phyloP scores from a whole-genome alignment of 371 early-diverging fungal species.

The Apophysomyces sp. region DNA sequence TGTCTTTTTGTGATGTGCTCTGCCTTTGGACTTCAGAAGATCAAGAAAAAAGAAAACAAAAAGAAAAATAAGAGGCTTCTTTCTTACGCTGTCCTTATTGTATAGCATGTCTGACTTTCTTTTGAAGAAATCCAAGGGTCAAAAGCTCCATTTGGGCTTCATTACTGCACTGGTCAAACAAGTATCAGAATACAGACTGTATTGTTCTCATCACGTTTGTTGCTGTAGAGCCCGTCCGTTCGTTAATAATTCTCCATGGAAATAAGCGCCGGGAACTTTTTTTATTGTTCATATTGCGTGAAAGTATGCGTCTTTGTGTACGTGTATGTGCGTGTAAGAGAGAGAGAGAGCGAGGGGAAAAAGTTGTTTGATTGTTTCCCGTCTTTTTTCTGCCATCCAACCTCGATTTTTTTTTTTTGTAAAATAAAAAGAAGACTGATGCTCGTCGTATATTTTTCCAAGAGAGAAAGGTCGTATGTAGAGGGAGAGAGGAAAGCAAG shows the following conservation, averaged over 20 bases:
- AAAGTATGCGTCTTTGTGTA: neutral
- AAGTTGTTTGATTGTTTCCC: neutral
- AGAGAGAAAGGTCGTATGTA: neutral
- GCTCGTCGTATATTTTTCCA: neutral
- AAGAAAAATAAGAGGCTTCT: neutral
- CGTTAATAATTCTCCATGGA: neutral
- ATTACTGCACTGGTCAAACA: no score
- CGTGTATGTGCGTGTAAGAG: neutral
- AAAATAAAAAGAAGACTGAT: neutral
- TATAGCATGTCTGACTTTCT: no score
- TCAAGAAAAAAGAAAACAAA: neutral
- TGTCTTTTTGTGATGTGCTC: no score
- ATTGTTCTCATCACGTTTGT: neutral
- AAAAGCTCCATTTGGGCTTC: no score
- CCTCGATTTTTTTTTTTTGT: neutral
- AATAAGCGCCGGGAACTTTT: neutral
- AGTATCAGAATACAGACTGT: neutral
- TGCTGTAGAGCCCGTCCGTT: neutral
- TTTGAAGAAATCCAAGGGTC: no score
- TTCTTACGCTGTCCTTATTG: no score
- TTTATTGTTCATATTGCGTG: neutral
- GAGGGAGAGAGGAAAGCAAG: slow-evolving; percentile 1
- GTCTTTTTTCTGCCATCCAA: neutral
- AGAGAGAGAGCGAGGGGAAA: neutral
- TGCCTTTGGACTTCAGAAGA: no score